Evolutionary conservation across 2,329 filamentous ascomycete species (phyloP).

Genomic region (Sporothrix globosa): DNA sequence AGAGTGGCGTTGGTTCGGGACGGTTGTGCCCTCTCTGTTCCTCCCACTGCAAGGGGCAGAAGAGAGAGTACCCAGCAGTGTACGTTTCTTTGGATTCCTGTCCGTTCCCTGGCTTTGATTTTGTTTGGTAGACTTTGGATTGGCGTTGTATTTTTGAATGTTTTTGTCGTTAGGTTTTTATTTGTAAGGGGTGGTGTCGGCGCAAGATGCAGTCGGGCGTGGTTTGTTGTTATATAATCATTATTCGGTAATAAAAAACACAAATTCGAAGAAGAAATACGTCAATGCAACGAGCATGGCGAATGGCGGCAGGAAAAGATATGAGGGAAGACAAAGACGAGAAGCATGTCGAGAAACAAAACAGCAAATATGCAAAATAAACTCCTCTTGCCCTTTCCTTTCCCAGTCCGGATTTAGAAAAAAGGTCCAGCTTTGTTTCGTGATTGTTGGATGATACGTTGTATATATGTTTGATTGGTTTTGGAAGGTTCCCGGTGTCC

Average conservation of each 20-base stretch:
- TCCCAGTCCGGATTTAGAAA: slow-evolving; percentile 12
- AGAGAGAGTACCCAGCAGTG: slow-evolving; percentile 25
- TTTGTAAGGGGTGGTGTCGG: slow-evolving; percentile 5
- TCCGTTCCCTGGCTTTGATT: slow-evolving; percentile 25
- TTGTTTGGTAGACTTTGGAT: not conserved
- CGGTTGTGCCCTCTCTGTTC: slow-evolving; percentile 12
- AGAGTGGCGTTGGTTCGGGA: slow-evolving; percentile 30
- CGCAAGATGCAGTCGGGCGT: slow-evolving; percentile 20
- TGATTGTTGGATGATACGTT: not conserved
- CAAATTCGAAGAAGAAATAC: not conserved
- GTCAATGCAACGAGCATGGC: slow-evolving; percentile 6
- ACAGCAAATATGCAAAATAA: slow-evolving; percentile 24
- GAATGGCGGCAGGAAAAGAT: slow-evolving; percentile 11
- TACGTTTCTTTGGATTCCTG: slow-evolving; percentile 24
- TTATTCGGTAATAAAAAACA: slow-evolving; percentile 23
- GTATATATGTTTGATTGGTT: not conserved
- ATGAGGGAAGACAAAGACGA: not conserved
- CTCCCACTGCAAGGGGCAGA: not conserved
- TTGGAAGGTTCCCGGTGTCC: not conserved
- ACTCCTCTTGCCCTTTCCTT: slow-evolving; percentile 24
- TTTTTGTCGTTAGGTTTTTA: slow-evolving; percentile 5
- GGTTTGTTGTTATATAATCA: slow-evolving; percentile 25
- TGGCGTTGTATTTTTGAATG: not conserved
- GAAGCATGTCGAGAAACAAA: slow-evolving; percentile 12
- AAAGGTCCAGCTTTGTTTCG: slow-evolving; percentile 28